Evolutionary conservation across 306 rosid species (phyloP).

Genomic region (Astragalus glycyphyllos): DNA sequence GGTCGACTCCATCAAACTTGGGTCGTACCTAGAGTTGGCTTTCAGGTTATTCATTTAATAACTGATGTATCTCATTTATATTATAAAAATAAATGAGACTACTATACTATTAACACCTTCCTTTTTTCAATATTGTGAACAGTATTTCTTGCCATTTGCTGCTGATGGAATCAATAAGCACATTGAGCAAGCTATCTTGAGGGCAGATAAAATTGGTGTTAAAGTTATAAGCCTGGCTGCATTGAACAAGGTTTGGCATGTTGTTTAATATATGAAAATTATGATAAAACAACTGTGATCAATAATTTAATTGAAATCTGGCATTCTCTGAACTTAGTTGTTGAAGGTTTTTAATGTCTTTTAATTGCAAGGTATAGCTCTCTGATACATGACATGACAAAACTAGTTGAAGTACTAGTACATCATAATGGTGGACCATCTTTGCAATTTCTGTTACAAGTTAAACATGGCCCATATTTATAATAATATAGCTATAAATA

Average conservation of each 20-base stretch:
- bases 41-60: slow-evolving; percentile 59
- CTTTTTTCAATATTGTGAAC: slow-evolving; percentile 24
- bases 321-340: slow-evolving; percentile 50
- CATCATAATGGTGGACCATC: slow-evolving; percentile 39
- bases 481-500: too few species aligned
- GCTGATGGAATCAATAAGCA: slow-evolving; percentile 82
- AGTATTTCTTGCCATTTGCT: slow-evolving; percentile 98
- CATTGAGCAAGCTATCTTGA: slow-evolving; percentile 81
- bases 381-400: slow-evolving; percentile 10
- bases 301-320: slow-evolving; percentile 6
- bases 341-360: slow-evolving; percentile 40
- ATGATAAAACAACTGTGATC: background rate
- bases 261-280: background rate
- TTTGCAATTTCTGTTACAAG: background rate
- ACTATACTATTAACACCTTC: background rate
- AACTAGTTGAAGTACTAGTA: background rate
- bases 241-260: slow-evolving; percentile 80
- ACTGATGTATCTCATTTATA: too few species aligned
- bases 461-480: too few species aligned
- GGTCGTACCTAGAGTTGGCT: slow-evolving; percentile 91
- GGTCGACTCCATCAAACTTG: slow-evolving; percentile 82
- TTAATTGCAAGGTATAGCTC: slow-evolving; percentile 1
- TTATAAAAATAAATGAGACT: too few species aligned
- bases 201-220: slow-evolving; percentile 88
- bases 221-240: slow-evolving; percentile 98